Evolutionary conservation across 2,329 filamentous ascomycete species (phyloP).

Genomic region (Venturia pyrina): DNA sequence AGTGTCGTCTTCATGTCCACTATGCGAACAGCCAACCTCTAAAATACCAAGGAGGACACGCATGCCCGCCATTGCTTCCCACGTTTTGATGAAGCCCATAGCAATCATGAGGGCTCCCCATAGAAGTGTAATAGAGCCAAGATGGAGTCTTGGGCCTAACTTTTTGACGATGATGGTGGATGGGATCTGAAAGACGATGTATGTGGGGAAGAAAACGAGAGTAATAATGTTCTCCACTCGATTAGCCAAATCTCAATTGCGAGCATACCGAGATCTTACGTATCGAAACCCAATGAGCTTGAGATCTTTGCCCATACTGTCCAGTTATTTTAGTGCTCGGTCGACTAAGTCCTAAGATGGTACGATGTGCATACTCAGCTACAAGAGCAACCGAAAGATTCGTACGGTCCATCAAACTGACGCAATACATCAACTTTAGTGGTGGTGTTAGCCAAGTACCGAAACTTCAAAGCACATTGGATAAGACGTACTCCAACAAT

Average conservation of each 20-base stretch:
- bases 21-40: constrained; percentile 19
- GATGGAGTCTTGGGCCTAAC: constrained; percentile 29
- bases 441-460: constrained; percentile 41
- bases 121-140: constrained; percentile 24
- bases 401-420: constrained; percentile 69
- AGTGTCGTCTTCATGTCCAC: neutral
- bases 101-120: constrained; percentile 37
- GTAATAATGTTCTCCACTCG: constrained; percentile 47
- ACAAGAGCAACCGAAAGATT: constrained; percentile 64
- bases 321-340: constrained; percentile 10
- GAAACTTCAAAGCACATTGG: constrained; percentile 16
- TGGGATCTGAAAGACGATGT: constrained; percentile 32
- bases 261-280: constrained; percentile 12
- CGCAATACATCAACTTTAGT: constrained; percentile 56
- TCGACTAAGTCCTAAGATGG: constrained; percentile 13
- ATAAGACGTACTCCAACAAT: constrained; percentile 31
- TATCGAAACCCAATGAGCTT: constrained; percentile 29
- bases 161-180: constrained; percentile 31
- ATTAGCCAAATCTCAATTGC: constrained; percentile 16
- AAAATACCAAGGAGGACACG: constrained; percentile 30
- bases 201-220: constrained; percentile 35
- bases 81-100: constrained; percentile 30
- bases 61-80: constrained; percentile 26
- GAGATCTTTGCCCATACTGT: constrained; percentile 26
- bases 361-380: constrained; percentile 41